These are phyloP conservation scores for Myxozyma vanderwaltii DNA, from an alignment of 805 yeast species.

Conservation along the genomic window DNA sequence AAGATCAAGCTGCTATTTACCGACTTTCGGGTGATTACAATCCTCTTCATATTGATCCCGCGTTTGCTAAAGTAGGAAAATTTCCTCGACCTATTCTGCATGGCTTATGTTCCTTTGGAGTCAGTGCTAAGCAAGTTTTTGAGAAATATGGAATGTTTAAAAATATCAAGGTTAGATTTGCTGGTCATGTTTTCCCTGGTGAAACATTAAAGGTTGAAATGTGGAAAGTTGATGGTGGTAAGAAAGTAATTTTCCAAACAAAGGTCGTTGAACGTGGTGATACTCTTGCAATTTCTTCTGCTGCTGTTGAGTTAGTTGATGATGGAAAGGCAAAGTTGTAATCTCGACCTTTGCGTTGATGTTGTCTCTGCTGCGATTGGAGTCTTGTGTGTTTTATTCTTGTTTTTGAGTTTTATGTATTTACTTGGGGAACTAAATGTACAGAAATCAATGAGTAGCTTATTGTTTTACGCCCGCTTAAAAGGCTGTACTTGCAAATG, in stretches of 20 bases:
- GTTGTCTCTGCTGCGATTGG: not conserved
- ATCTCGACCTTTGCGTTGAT: not conserved
- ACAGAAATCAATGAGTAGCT: too few relatives aligned
- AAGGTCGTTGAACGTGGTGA: constrained; percentile 71
- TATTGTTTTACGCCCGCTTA: constrained; percentile 43
- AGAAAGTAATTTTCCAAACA: constrained; percentile 76
- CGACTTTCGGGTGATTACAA: constrained; percentile 92
- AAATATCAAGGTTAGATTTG: constrained; percentile 87
- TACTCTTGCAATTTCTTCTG: constrained; percentile 77
- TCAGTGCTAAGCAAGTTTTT: constrained; percentile 69
- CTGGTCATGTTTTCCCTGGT: constrained; percentile 93
- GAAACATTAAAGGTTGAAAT: constrained; percentile 78
- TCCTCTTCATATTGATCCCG: constrained; percentile 90
- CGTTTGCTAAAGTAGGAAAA: constrained; percentile 82
- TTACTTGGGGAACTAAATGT: too few relatives aligned
- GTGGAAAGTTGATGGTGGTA: constrained; percentile 67
- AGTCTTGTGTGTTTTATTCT: not conserved
- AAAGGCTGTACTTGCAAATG: constrained; percentile 50
- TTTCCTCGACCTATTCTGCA: constrained; percentile 87
- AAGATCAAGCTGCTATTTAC: constrained; percentile 84
- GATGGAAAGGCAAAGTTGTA: constrained; percentile 21
- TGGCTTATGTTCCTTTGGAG: constrained; percentile 87
- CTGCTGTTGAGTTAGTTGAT: constrained; percentile 67
- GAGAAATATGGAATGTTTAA: constrained; percentile 80
- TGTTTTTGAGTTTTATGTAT: too few relatives aligned